Evolutionary conservation across 352 stramenopile genomes (phyloP).

Genomic region (Globisporangium parvum): DNA sequence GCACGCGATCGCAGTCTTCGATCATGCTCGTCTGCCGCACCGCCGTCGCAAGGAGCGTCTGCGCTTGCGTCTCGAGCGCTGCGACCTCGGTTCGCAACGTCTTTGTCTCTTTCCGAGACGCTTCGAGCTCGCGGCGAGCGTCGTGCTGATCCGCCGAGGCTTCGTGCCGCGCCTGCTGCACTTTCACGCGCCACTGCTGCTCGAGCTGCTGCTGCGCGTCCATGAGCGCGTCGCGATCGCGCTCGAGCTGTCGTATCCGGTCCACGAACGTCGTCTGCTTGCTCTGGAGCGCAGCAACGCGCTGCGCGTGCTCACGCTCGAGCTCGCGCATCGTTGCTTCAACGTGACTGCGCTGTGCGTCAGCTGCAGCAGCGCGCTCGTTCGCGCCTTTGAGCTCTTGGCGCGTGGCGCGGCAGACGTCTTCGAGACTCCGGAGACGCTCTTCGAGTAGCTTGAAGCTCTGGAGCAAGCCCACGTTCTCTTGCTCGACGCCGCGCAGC

Average conservation of each 20-base stretch:
- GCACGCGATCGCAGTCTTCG: constrained; percentile 59
- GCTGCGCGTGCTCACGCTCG: constrained; percentile 26
- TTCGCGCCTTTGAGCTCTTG: constrained; percentile 16
- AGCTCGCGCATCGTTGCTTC: constrained; percentile 23
- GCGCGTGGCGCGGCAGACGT: constrained; percentile 23
- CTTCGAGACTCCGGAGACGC: constrained; percentile 34
- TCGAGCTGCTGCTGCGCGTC: constrained; percentile 19
- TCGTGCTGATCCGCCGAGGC: constrained; percentile 20
- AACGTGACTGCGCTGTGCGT: constrained; percentile 35
- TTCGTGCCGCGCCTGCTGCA: constrained; percentile 14
- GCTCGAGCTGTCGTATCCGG: constrained; percentile 32
- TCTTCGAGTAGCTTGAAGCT: constrained; percentile 53
- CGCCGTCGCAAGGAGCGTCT: constrained; percentile 51
- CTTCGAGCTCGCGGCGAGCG: constrained; percentile 21
- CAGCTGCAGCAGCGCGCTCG: constrained; percentile 15
- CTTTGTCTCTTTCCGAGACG: constrained; percentile 20
- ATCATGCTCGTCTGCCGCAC: constrained; percentile 64
- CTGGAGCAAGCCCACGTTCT: constrained; percentile 50
- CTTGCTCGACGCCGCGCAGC: constrained; percentile 35
- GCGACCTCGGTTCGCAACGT: constrained; percentile 22
- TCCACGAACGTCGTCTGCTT: constrained; percentile 23
- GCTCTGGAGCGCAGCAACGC: constrained; percentile 14
- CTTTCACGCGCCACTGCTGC: constrained; percentile 29
- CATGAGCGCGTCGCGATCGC: constrained; percentile 18
- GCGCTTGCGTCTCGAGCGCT: constrained; percentile 35